Percentiles rank a stretch among this genome's conserved stretches.
Evolutionary conservation across 331 rosid genomes (phyloP).

Genomic region (Pyrus hybrid): DNA sequence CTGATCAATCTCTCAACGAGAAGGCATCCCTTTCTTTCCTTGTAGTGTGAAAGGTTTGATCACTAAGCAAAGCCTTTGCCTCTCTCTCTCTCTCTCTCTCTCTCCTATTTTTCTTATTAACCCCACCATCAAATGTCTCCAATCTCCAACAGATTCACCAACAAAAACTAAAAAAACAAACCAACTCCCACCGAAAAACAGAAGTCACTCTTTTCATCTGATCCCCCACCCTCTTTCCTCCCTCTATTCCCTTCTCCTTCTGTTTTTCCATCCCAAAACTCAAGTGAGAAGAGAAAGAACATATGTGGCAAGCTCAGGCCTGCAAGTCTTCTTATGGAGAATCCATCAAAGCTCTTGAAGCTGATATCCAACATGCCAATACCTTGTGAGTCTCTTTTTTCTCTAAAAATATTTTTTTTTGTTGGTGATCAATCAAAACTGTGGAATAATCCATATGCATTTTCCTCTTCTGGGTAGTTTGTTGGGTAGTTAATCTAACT

Average conservation of each 20-base stretch:
- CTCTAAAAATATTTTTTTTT: background rate
- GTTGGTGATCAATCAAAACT: background rate
- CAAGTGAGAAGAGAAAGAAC: slow-evolving; percentile 4
- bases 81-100: background rate
- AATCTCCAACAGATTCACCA: slow-evolving; percentile 5
- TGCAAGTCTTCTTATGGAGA: slow-evolving; percentile 41
- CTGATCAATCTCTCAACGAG: background rate
- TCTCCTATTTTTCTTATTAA: background rate
- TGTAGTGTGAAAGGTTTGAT: slow-evolving; percentile 35
- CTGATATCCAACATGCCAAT: slow-evolving; percentile 67
- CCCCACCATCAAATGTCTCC: slow-evolving; percentile 15
- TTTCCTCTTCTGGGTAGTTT: slow-evolving; percentile 7
- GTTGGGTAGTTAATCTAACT: background rate
- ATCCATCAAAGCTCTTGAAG: slow-evolving; percentile 70
- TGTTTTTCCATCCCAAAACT: background rate
- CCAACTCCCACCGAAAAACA: background rate
- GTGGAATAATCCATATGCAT: slow-evolving; percentile 1
- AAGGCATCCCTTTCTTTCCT: slow-evolving; percentile 54
- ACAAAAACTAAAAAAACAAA: background rate
- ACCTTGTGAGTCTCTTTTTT: slow-evolving; percentile 40
- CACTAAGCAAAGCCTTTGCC: slow-evolving; percentile 22
- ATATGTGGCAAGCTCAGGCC: slow-evolving; percentile 52
- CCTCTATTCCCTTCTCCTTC: background rate
- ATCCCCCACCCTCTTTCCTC: background rate
- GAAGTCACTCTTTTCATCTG: background rate